phyloP scores from a whole-genome alignment of 768 basidiomycete genomes.

The Boletus pseudo-olivaceus region DNA sequence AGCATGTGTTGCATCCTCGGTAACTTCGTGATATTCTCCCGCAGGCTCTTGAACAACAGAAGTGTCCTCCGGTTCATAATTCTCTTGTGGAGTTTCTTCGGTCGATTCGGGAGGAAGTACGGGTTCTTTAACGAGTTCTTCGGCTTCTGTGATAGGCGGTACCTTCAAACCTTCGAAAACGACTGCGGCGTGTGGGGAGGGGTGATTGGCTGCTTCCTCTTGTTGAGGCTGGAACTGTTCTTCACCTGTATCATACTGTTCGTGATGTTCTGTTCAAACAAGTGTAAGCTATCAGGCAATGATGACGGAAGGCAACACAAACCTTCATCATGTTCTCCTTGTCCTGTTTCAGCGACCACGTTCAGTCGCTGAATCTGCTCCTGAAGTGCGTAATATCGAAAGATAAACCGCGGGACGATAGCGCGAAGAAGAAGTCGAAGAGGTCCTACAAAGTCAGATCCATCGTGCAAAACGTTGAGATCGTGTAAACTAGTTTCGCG shows the following conservation, averaged over 20 bases:
- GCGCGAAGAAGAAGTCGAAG: slow-evolving; percentile 55
- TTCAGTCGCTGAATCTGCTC: slow-evolving; percentile 48
- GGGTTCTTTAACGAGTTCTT: slow-evolving; percentile 5
- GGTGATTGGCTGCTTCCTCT: neutral
- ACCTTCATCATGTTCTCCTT: slow-evolving; percentile 23
- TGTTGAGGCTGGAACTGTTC: slow-evolving; percentile 3
- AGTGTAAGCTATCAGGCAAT: neutral
- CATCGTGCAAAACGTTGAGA: slow-evolving; percentile 66
- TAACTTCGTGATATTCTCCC: slow-evolving; percentile 17
- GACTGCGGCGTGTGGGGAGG: neutral
- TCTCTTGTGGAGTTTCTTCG: slow-evolving; percentile 11
- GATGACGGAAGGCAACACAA: neutral
- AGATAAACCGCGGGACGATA: slow-evolving; percentile 56
- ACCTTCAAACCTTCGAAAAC: slow-evolving; percentile 2
- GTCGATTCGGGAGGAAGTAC: neutral
- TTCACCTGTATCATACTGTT: slow-evolving; percentile 11
- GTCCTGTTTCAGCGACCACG: slow-evolving; percentile 16
- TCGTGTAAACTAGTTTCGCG: slow-evolving; percentile 72
- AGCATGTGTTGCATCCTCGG: slow-evolving; percentile 9
- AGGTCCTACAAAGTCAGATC: slow-evolving; percentile 56
- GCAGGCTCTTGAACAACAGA: slow-evolving; percentile 6
- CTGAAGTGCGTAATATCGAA: slow-evolving; percentile 61
- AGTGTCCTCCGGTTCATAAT: slow-evolving; percentile 1
- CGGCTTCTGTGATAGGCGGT: neutral
- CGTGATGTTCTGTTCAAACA: slow-evolving; percentile 10